Conservation (phyloP, 1,139 yeast species). For the Kurtzmaniella quercitrusa region DNA sequence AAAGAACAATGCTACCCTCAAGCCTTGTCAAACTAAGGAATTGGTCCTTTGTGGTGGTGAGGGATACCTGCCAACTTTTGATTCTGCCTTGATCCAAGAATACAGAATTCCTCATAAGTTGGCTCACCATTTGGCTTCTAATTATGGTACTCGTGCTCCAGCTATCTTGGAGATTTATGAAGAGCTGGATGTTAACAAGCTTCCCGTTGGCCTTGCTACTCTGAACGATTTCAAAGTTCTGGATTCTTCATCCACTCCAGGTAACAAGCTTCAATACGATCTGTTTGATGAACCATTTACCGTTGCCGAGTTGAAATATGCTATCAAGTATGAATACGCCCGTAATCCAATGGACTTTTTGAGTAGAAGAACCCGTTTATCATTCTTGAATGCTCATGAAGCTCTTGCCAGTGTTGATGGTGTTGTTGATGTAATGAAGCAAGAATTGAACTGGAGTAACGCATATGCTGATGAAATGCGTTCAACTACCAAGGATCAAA, state of each 20-base stretch:
- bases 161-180: conserved; percentile 65
- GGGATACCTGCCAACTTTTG: conserved; percentile 58
- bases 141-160: conserved; percentile 90
- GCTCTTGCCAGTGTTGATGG: conserved; percentile 80
- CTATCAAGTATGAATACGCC: conserved; percentile 78
- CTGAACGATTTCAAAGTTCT: conserved; percentile 31
- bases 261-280: conserved; percentile 39
- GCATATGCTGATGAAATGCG: conserved; percentile 56
- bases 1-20: conserved; percentile 24
- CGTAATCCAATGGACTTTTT: conserved; percentile 87
- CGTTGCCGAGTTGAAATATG: conserved; percentile 85
- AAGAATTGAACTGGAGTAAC: conserved; percentile 71
- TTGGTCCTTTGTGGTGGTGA: conserved; percentile 76
- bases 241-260: conserved; percentile 26
- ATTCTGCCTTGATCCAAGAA: conserved; percentile 78
- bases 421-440: conserved; percentile 81
- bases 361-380: conserved; percentile 91
- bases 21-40: conserved; percentile 62
- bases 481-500: conserved; percentile 49
- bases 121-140: conserved; percentile 78
- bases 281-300: conserved; percentile 83
- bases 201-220: conserved; percentile 61
- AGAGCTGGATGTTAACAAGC: conserved; percentile 48
- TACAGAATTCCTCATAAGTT: conserved; percentile 70
- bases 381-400: conserved; percentile 84